phyloP scores from a whole-genome alignment of 371 early-diverging fungal species.

The Haplosporangium sp. region DNA sequence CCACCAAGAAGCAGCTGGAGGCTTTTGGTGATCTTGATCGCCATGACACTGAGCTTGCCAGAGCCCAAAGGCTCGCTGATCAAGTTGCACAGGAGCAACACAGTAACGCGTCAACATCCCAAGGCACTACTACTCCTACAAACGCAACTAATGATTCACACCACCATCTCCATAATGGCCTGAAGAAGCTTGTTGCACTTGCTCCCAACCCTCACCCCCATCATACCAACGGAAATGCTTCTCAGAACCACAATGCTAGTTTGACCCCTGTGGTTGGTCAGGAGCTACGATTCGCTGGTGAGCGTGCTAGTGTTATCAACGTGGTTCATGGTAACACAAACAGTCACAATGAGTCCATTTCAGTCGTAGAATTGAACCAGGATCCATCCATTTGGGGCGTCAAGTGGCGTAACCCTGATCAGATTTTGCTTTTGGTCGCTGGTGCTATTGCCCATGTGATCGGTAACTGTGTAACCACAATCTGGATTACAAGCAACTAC shows the following conservation, averaged over 20 bases:
- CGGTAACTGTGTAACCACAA: constrained; percentile 51
- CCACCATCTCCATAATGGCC: constrained; percentile 22
- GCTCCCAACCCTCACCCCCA: constrained; percentile 11
- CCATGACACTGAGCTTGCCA: constrained; percentile 35
- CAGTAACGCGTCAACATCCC: constrained; percentile 12
- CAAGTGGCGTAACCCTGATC: constrained; percentile 45
- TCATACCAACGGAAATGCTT: constrained; percentile 8
- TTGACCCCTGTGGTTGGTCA: constrained; percentile 5
- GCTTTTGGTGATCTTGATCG: constrained; percentile 17
- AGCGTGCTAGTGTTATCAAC: constrained; percentile 14
- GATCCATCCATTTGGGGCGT: constrained; percentile 40
- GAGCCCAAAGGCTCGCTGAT: constrained; percentile 23
- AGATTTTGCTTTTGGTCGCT: constrained; percentile 39
- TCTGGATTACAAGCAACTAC: constrained; percentile 20
- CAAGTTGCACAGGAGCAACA: constrained; percentile 14
- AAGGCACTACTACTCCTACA: constrained; percentile 5
- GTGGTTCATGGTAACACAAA: constrained; percentile 1
- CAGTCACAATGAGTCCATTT: constrained; percentile 1
- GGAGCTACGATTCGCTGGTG: constrained; percentile 18
- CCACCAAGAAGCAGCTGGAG: constrained; percentile 38
- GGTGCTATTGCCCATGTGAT: constrained; percentile 34
- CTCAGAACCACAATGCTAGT: constrained; percentile 1
- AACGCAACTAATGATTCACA: neutral
- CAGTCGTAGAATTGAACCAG: constrained; percentile 30
- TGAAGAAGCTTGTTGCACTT: constrained; percentile 40